Evolutionary conservation across 208 protist species (phyloP).

Genomic region (Tritrichomonas musculus): DNA sequence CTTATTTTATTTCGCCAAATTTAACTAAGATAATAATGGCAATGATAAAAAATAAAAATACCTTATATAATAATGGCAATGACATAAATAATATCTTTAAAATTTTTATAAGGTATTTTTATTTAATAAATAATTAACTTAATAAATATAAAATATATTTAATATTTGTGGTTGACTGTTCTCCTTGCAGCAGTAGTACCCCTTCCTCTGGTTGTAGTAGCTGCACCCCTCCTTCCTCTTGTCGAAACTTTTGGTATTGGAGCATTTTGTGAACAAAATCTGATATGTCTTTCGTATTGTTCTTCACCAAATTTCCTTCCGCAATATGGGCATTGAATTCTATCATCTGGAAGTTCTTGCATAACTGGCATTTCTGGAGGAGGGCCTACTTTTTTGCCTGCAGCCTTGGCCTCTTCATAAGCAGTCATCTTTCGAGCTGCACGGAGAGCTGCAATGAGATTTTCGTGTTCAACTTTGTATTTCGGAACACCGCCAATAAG

Average conservation of each 20-base stretch:
- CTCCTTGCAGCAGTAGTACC: too few species aligned
- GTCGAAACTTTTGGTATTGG: not conserved
- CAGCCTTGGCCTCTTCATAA: not conserved
- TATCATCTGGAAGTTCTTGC: not conserved
- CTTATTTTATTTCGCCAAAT: too few species aligned
- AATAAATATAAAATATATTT: too few species aligned
- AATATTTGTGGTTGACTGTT: too few species aligned
- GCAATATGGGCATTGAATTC: not conserved
- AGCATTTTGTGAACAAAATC: not conserved
- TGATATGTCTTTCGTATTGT: not conserved
- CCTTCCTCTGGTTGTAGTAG: too few species aligned
- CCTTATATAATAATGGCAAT: too few species aligned
- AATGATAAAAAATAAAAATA: too few species aligned
- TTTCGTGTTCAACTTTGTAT: constrained; percentile 25
- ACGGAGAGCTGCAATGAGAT: not conserved
- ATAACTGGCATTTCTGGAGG: not conserved
- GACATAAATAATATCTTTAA: too few species aligned
- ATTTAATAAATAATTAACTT: too few species aligned
- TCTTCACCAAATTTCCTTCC: not conserved
- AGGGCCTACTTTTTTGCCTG: not conserved
- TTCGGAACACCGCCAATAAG: not conserved
- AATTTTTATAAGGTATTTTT: too few species aligned
- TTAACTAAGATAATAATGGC: too few species aligned
- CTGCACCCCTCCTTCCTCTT: too few species aligned
- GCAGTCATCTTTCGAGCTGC: not conserved